Evolutionary conservation across 495 filamentous ascomycete species (phyloP).

Genomic region (Neurospora africana): DNA sequence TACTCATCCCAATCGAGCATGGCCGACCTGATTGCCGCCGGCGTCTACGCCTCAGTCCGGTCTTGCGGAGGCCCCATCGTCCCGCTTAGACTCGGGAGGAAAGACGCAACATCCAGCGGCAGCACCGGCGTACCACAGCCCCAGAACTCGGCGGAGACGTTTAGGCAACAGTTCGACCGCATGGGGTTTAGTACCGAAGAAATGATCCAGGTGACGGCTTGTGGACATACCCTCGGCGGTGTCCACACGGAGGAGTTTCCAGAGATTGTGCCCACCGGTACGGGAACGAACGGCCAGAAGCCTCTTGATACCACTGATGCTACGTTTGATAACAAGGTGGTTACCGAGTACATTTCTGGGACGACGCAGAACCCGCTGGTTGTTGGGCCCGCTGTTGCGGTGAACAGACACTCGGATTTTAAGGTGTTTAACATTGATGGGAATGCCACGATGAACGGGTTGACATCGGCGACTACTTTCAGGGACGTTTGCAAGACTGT

Average conservation of each 20-base stretch:
- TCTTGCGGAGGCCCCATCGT: constrained; percentile 49
- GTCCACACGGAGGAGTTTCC: constrained; percentile 48
- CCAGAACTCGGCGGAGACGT: constrained; percentile 41
- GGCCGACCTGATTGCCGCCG: constrained; percentile 50
- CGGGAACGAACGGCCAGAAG: constrained; percentile 35
- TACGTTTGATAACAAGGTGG: constrained; percentile 45
- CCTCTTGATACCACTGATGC: constrained; percentile 35
- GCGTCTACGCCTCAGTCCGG: constrained; percentile 46
- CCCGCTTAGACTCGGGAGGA: constrained; percentile 42
- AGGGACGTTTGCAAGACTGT: constrained; percentile 37
- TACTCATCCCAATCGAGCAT: constrained; percentile 38
- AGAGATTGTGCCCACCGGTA: constrained; percentile 36
- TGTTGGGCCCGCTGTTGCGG: constrained; percentile 32
- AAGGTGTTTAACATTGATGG: constrained; percentile 46
- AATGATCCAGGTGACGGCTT: constrained; percentile 52
- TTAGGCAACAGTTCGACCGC: constrained; percentile 43
- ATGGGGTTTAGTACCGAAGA: constrained; percentile 47
- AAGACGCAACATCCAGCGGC: constrained; percentile 44
- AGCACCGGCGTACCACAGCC: constrained; percentile 46
- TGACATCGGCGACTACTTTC: constrained; percentile 36
- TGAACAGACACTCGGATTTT: constrained; percentile 41
- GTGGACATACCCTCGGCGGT: constrained; percentile 52
- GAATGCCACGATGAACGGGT: constrained; percentile 42
- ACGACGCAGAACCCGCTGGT: constrained; percentile 43
- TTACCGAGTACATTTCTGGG: constrained; percentile 45